Evolutionary conservation across 305 asterid genomes (phyloP).

Genomic region (Solanum chacoense): DNA sequence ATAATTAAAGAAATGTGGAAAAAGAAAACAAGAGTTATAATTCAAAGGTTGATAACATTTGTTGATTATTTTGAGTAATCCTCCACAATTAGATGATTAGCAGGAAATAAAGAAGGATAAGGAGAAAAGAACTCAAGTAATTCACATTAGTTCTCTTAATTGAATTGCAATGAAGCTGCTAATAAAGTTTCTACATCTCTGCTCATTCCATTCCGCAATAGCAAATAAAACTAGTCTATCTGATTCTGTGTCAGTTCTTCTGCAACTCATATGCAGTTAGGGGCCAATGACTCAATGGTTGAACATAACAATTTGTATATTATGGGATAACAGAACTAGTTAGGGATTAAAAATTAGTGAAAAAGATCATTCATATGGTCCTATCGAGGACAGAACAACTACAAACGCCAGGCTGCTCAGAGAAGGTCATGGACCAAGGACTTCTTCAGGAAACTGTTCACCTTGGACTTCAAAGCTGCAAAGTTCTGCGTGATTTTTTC

Average conservation of each 20-base stretch:
- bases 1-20: neutral
- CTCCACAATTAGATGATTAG: neutral
- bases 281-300: neutral
- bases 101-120: neutral
- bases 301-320: neutral
- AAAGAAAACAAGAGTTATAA: neutral
- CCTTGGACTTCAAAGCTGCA: neutral
- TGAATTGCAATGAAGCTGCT: neutral
- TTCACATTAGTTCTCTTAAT: neutral
- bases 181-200: neutral
- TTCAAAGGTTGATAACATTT: neutral
- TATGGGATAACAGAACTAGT: neutral
- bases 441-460: neutral
- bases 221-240: neutral
- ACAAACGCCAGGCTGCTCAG: neutral
- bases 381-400: neutral
- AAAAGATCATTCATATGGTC: neutral
- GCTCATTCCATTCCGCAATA: neutral
- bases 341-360: neutral
- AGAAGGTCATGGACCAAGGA: conserved; percentile 1
- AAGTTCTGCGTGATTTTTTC: neutral
- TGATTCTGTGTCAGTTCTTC: neutral
- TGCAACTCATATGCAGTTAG: neutral
- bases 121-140: neutral
- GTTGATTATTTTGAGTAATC: neutral